phyloP scores from a whole-genome alignment of 2,329 filamentous ascomycete genomes.

The Bimuria novae-zelandiae region DNA sequence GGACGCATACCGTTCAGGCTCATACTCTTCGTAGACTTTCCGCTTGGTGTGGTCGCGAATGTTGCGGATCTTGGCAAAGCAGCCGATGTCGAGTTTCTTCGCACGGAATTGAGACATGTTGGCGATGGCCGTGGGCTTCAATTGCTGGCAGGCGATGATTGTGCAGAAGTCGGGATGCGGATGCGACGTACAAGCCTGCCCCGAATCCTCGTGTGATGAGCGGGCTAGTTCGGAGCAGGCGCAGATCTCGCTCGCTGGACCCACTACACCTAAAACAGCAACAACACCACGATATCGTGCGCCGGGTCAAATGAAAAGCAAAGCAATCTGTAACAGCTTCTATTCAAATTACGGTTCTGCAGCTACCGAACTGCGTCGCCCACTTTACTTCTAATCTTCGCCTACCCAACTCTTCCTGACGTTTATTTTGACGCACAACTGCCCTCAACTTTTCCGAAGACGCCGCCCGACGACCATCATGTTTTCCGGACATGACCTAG shows the following conservation, averaged over 20 bases:
- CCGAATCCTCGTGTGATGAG: conserved; percentile 9
- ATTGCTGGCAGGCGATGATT: conserved; percentile 11
- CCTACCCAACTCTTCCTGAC: background rate
- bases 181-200: conserved; percentile 13
- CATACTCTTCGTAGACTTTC: conserved; percentile 83
- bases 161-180: conserved; percentile 16
- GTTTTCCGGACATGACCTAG: conserved; percentile 42
- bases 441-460: background rate
- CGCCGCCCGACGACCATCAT: conserved; percentile 18
- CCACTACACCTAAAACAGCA: background rate
- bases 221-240: conserved; percentile 5
- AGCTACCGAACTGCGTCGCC: too few species aligned
- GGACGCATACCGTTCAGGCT: conserved; percentile 76
- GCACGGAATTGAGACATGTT: conserved; percentile 74
- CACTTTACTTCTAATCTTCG: too few species aligned
- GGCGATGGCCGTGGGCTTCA: conserved; percentile 22
- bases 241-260: background rate
- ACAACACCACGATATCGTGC: background rate
- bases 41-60: conserved; percentile 97
- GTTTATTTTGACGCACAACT: background rate
- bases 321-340: too few species aligned
- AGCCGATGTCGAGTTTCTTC: conserved; percentile 87
- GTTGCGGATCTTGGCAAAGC: conserved; percentile 82
- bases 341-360: too few species aligned
- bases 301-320: background rate